phyloP scores from a whole-genome alignment of 1,284 basidiomycete species.

The Trametes sp. region DNA sequence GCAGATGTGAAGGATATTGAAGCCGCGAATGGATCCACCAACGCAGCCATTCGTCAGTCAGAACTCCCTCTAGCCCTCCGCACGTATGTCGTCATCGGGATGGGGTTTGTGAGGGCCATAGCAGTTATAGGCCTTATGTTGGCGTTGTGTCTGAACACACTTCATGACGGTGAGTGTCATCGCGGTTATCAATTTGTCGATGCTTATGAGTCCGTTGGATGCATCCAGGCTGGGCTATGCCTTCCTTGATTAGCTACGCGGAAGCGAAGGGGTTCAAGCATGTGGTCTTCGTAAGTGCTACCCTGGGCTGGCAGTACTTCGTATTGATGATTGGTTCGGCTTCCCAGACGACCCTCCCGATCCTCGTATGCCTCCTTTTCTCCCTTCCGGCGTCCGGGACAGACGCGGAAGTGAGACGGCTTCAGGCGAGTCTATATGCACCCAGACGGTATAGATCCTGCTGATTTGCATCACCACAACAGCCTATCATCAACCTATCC shows the following conservation, averaged over 20 bases:
- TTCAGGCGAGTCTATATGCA: neutral
- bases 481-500: conserved; percentile 13
- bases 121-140: too few species aligned
- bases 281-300: neutral
- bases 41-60: too few species aligned
- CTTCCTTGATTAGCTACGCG: neutral
- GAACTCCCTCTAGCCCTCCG: too few species aligned
- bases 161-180: too few species aligned
- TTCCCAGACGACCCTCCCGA: neutral
- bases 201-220: neutral
- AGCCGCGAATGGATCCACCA: neutral
- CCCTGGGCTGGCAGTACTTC: too few species aligned
- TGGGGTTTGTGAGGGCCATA: too few species aligned
- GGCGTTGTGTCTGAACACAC: too few species aligned
- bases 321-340: neutral
- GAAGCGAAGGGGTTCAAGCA: neutral
- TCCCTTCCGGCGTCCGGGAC: neutral
- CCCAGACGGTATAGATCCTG: too few species aligned
- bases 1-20: neutral
- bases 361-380: neutral
- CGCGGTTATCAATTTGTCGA: too few species aligned
- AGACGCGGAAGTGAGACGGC: conserved; percentile 1
- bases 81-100: too few species aligned
- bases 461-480: neutral
- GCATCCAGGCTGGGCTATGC: neutral